These are phyloP conservation scores for Dipteronia sinensis DNA, from an alignment of 345 rosid species.

Conservation along the genomic window DNA sequence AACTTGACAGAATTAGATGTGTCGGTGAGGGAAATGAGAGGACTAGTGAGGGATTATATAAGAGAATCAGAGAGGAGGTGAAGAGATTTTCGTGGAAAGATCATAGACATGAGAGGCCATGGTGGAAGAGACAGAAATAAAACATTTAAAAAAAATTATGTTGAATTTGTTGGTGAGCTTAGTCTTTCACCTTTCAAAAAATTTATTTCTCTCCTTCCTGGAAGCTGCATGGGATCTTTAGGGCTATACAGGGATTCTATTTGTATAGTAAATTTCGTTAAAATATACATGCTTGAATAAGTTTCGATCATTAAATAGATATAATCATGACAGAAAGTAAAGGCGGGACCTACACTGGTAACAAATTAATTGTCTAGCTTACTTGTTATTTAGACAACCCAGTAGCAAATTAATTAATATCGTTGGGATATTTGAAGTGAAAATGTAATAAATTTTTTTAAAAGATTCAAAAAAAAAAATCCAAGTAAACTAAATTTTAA, in stretches of 20 bases:
- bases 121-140: conserved; percentile 8
- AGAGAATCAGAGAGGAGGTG: background rate
- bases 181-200: background rate
- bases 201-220: conserved; percentile 40
- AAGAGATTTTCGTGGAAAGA: conserved; percentile 34
- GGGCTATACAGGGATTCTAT: background rate
- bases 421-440: background rate
- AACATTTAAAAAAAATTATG: background rate
- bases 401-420: too few relatives aligned
- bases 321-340: too few relatives aligned
- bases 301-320: too few relatives aligned
- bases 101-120: conserved; percentile 5
- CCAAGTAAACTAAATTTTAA: background rate
- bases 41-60: conserved; percentile 27
- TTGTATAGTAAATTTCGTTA: background rate
- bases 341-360: too few relatives aligned
- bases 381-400: too few relatives aligned
- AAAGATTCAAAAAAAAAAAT: too few relatives aligned
- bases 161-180: conserved; percentile 19
- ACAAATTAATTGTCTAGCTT: too few relatives aligned
- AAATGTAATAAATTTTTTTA: background rate
- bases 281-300: too few relatives aligned
- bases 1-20: too few relatives aligned
- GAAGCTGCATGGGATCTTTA: conserved; percentile 49
- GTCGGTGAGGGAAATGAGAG: background rate